Evolutionary conservation across 176 grass and related monocot species (phyloP).

Genomic region (Triticum dicoccoides): DNA sequence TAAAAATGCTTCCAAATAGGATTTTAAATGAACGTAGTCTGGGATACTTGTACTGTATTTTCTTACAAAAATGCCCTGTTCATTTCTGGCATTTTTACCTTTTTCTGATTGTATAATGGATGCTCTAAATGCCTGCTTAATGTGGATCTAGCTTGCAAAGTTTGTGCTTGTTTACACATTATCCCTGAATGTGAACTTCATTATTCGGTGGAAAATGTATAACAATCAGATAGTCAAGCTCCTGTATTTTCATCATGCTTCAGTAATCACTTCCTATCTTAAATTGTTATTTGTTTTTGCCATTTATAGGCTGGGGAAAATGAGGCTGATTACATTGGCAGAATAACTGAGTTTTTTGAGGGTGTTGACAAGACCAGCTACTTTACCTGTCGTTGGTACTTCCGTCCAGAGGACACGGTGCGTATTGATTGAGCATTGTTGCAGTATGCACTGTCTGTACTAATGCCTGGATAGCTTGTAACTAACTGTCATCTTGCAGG

Average conservation of each 20-base stretch:
- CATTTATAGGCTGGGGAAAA: constrained; percentile 57
- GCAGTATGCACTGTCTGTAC: not conserved
- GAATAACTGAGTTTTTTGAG: constrained; percentile 78
- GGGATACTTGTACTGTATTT: too few species aligned
- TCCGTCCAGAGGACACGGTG: constrained; percentile 74
- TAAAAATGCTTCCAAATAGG: not conserved
- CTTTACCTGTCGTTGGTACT: constrained; percentile 84
- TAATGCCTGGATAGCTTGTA: not conserved
- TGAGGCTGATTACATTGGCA: constrained; percentile 60
- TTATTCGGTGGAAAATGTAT: not conserved
- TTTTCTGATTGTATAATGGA: not conserved
- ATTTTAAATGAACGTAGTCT: not conserved
- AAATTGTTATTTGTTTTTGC: not conserved
- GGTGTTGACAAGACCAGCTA: constrained; percentile 34
- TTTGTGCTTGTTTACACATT: not conserved
- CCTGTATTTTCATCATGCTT: not conserved
- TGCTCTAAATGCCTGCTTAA: not conserved
- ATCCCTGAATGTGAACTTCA: not conserved
- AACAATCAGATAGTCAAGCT: not conserved
- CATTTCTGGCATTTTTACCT: too few species aligned
- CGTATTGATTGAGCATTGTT: not conserved
- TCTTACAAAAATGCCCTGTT: not conserved
- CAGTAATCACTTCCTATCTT: not conserved
- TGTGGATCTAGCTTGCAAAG: too few species aligned
- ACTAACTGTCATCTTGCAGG: not conserved